Conservation (phyloP, 2,329 filamentous ascomycete genomes). For the Verticillium nonalfalfae region DNA sequence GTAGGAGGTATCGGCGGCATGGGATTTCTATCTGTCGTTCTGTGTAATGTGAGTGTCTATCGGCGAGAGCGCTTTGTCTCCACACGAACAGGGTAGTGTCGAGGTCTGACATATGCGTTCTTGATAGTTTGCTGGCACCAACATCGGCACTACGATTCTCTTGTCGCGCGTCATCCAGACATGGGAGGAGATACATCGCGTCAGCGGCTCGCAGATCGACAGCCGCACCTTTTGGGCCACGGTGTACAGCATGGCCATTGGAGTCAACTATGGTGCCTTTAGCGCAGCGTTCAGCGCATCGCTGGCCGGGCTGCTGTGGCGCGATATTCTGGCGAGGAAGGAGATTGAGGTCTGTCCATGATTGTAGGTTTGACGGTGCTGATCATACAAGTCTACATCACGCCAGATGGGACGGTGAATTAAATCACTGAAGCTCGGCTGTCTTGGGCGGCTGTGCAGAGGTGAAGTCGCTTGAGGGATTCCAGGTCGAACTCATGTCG, state of each 20-base stretch:
- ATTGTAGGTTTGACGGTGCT: conserved; percentile 53
- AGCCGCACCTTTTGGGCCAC: conserved; percentile 66
- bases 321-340: conserved; percentile 61
- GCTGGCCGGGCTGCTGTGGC: conserved; percentile 64
- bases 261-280: conserved; percentile 69
- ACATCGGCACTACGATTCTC: conserved; percentile 70
- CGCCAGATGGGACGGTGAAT: conserved; percentile 31
- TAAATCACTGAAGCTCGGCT: no score
- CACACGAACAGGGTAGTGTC: no score
- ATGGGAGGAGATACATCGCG: conserved; percentile 54
- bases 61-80: no score
- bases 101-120: background rate
- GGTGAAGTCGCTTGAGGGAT: background rate
- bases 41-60: conserved; percentile 58
- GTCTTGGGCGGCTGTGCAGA: background rate
- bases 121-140: conserved; percentile 65
- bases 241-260: conserved; percentile 67
- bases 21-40: conserved; percentile 62
- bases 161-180: conserved; percentile 63
- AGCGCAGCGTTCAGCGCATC: conserved; percentile 66
- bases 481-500: no score
- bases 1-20: conserved; percentile 64
- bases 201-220: conserved; percentile 40
- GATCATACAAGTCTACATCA: conserved; percentile 56
- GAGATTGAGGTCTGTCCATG: conserved; percentile 64